A percentile compares a stretch with the other conserved stretches of the same genome.
Conservation (phyloP, 2,329 filamentous ascomycete species). For the Colletotrichum liriopes region DNA sequence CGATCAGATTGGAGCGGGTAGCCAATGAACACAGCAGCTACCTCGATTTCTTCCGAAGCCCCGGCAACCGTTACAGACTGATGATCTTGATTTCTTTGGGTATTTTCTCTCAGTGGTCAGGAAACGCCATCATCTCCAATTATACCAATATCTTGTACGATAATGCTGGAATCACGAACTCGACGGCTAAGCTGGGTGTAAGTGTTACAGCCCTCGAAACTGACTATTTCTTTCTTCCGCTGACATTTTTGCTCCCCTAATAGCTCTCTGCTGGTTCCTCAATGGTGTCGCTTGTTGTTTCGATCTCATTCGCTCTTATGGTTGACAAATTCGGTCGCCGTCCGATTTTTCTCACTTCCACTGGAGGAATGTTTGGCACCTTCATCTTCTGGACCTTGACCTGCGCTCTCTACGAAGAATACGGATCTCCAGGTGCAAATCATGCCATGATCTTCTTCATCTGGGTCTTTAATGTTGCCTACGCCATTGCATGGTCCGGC, state of each 20-base stretch:
- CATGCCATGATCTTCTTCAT: conserved; percentile 71
- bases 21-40: conserved; percentile 67
- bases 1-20: conserved; percentile 60
- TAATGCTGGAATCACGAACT: conserved; percentile 71
- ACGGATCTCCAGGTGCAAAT: conserved; percentile 60
- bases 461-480: conserved; percentile 72
- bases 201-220: conserved; percentile 23
- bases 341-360: conserved; percentile 66
- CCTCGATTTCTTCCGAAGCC: conserved; percentile 73
- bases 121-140: conserved; percentile 77
- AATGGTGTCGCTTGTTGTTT: conserved; percentile 71
- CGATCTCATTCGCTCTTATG: conserved; percentile 65
- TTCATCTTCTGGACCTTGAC: conserved; percentile 67
- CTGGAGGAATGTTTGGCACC: conserved; percentile 62
- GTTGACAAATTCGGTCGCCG: conserved; percentile 67
- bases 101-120: conserved; percentile 78
- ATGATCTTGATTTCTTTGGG: conserved; percentile 74
- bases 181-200: conserved; percentile 69
- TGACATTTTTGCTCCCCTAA: not conserved
- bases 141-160: conserved; percentile 76
- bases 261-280: conserved; percentile 66
- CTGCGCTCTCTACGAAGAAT: conserved; percentile 67
- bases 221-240: not conserved
- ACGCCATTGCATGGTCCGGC: conserved; percentile 72
- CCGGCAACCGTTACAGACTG: conserved; percentile 75